Conservation (phyloP, 2,329 filamentous ascomycete genomes). For the Xylaria sp. region DNA sequence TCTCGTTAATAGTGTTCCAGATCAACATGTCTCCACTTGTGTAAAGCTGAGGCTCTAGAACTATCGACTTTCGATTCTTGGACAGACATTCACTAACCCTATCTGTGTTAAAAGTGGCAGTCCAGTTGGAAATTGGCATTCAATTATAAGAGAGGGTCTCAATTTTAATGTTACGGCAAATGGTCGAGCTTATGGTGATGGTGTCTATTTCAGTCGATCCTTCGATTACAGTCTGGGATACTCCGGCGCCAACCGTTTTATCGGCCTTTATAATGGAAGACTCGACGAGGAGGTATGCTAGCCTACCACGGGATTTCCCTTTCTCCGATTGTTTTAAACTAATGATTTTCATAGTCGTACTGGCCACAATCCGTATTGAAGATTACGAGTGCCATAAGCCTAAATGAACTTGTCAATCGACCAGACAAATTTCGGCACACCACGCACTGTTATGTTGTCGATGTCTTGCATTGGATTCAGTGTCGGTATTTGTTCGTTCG, state of each 20-base stretch:
- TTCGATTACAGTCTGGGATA: constrained; percentile 69
- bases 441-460: constrained; percentile 75
- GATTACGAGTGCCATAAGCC: constrained; percentile 70
- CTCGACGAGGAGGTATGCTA: constrained; percentile 1
- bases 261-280: neutral
- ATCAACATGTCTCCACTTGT: neutral
- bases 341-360: constrained; percentile 6
- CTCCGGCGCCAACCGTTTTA: constrained; percentile 31
- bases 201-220: constrained; percentile 80
- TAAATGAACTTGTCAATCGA: constrained; percentile 88
- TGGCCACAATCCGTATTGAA: constrained; percentile 78
- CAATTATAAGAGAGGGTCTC: constrained; percentile 84
- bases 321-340: neutral
- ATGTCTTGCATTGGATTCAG: constrained; percentile 86
- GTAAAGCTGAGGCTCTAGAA: neutral
- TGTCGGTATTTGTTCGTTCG: constrained; percentile 81
- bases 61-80: neutral
- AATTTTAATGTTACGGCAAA: constrained; percentile 72
- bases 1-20: neutral
- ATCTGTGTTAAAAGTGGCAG: constrained; percentile 64
- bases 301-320: neutral
- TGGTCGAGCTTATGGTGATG: constrained; percentile 80
- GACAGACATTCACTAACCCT: constrained; percentile 13
- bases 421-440: constrained; percentile 68
- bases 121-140: constrained; percentile 82